phyloP scores from a whole-genome alignment of 768 basidiomycete species.

The Lactifluus volemus region DNA sequence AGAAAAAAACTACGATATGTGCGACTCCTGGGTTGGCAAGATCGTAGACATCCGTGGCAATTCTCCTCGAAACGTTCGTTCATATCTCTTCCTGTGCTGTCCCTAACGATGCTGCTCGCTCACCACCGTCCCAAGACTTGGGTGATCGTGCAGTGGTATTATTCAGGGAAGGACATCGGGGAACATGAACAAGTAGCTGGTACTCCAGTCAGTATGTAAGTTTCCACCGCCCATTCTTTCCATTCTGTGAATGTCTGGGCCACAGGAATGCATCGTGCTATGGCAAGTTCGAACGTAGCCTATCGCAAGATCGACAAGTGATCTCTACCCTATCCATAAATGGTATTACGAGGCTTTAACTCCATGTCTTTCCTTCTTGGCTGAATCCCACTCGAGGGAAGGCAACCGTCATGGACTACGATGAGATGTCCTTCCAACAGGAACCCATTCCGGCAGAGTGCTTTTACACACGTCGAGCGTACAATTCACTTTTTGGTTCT shows the following conservation, averaged over 20 bases:
- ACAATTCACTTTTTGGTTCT: background rate
- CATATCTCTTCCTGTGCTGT: background rate
- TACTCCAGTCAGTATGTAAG: background rate
- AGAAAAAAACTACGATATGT: background rate
- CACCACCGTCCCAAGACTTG: background rate
- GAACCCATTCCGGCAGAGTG: background rate
- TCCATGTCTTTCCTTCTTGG: too few relatives aligned
- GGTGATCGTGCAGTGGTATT: conserved; percentile 2
- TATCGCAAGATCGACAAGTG: background rate
- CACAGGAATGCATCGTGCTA: background rate
- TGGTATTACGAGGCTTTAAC: background rate
- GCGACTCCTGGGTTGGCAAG: conserved; percentile 11
- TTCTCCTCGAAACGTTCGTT: conserved; percentile 4
- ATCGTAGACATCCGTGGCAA: conserved; percentile 8
- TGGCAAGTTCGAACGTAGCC: conserved; percentile 14
- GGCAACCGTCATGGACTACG: background rate
- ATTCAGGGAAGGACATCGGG: conserved; percentile 8
- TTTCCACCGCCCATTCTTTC: background rate
- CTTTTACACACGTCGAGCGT: conserved; percentile 8
- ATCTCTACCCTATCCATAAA: conserved; percentile 6
- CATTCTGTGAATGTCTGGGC: background rate
- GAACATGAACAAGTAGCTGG: background rate
- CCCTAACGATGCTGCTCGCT: background rate
- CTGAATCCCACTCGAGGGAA: background rate
- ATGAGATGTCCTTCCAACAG: background rate